These are phyloP conservation scores for Scheffersomyces illinoinensis DNA, from an alignment of 1,139 yeast species.

Conservation along the genomic window DNA sequence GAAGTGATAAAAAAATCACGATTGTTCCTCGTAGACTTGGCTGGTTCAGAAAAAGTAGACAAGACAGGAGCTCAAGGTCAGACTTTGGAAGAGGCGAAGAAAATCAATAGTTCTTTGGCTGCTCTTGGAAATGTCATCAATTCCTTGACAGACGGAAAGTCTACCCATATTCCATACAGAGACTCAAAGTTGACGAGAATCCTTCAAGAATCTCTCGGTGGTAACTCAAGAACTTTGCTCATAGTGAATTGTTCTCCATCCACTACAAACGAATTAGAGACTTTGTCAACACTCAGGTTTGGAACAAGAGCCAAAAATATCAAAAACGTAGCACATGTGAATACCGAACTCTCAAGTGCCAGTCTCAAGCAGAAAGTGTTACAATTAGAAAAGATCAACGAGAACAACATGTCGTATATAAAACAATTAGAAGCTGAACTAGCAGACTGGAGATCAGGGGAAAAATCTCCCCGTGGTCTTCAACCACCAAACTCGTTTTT, in stretches of 20 bases:
- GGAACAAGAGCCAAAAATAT: constrained; percentile 79
- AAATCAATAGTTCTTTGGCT: constrained; percentile 76
- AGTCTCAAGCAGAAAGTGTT: constrained; percentile 53
- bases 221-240: constrained; percentile 79
- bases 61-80: constrained; percentile 80
- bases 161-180: constrained; percentile 72
- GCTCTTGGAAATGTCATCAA: constrained; percentile 82
- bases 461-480: constrained; percentile 9
- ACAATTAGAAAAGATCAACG: constrained; percentile 50
- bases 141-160: constrained; percentile 69
- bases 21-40: constrained; percentile 79
- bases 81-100: constrained; percentile 79
- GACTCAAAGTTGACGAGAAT: constrained; percentile 85
- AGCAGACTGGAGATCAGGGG: constrained; percentile 17
- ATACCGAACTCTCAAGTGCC: constrained; percentile 63
- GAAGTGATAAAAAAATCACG: constrained; percentile 66
- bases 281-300: constrained; percentile 75
- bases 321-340: constrained; percentile 66
- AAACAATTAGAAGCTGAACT: constrained; percentile 54
- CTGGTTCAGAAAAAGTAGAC: constrained; percentile 87
- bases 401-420: constrained; percentile 43
- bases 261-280: constrained; percentile 60
- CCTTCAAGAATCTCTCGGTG: constrained; percentile 83
- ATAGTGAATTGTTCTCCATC: constrained; percentile 81
- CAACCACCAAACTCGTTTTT: constrained; percentile 7